Evolutionary conservation across 2,329 filamentous ascomycete genomes (phyloP), one percentile per base, ranked within the genome.

Genomic region (Pseudogymnoascus sp.): DNA sequence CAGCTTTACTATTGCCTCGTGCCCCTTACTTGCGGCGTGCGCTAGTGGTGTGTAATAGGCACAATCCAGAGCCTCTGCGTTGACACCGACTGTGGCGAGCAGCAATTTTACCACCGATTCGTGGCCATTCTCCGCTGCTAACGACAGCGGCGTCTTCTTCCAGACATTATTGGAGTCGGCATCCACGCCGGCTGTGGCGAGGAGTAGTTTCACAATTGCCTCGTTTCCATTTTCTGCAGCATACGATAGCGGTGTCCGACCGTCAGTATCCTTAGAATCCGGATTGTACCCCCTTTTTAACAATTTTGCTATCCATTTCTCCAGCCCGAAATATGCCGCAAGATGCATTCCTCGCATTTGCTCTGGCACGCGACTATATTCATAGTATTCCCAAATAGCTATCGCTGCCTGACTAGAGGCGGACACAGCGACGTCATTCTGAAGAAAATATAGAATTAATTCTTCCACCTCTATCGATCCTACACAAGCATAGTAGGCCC

Each of bases 241-340:
- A 26, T 34, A 62, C 3, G 13, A 60, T 9, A 66, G 57, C 33
- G 64, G 63, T 19, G 63, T 65, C 12, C 18, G 19, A 19, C 60
- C 59, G 38, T 57, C 1, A 71, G 67, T 59, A 67, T 69, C 34
- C 60, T 30, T 38, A 30, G 21, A 48, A 28, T 61, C 41, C n/a
- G 58, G 28, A 41, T 59, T 35, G 15, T 35, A 8, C n/a, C 64
- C 62, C 1, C 60, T 55, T 26, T 41, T 45, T n/a, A 60, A 61
- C 33, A 60, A 55, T 19, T 12, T 33, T 33, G 56, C 57, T 13
- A 62, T 38, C 9, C 23, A 35, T 9, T 35, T 37, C 21, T 38
- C 13, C 30, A 68, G 21, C 26, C 67, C 68, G 57, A 69, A 69
- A 19, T 62, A 66, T 63, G 66, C 66, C 15, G 64, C 65, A 28